phyloP scores from a whole-genome alignment of 768 basidiomycete genomes.

The Clitopilus hobsonii region DNA sequence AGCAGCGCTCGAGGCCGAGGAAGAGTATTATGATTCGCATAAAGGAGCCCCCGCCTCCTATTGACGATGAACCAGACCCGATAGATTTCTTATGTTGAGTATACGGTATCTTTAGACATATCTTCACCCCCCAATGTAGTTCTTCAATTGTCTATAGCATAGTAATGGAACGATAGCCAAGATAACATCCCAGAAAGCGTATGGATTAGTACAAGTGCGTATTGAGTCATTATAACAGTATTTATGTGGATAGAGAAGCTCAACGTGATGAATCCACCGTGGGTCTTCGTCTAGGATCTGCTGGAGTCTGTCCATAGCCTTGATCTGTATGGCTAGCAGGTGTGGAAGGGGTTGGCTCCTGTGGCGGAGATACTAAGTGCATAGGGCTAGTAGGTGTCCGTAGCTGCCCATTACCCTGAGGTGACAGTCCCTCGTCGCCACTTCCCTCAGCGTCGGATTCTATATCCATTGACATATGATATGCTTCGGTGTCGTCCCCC shows the following conservation, averaged over 20 bases:
- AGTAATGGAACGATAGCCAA: no score
- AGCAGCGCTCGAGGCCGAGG: no score
- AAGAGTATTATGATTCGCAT: conserved; percentile 18
- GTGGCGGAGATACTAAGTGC: not conserved
- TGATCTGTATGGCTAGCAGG: not conserved
- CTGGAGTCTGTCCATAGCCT: not conserved
- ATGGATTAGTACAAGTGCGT: not conserved
- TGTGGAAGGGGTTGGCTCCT: not conserved
- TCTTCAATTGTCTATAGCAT: no score
- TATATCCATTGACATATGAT: not conserved
- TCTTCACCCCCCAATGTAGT: not conserved
- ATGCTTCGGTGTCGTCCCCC: conserved; percentile 21
- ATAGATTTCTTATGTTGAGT: conserved; percentile 17
- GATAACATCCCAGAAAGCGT: no score
- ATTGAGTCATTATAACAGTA: not conserved
- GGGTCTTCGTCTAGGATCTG: not conserved
- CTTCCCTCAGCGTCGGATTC: conserved; percentile 28
- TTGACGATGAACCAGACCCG: conserved; percentile 21
- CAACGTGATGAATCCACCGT: not conserved
- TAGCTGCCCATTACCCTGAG: conserved; percentile 9
- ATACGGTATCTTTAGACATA: not conserved
- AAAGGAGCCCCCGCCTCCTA: conserved; percentile 13
- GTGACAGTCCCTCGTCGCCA: conserved; percentile 19
- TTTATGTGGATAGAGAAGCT: not conserved
- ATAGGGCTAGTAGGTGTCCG: not conserved